A percentile compares a stretch with the other conserved stretches of the same genome.
Evolutionary conservation across 2,329 filamentous ascomycete genomes (phyloP).

Genomic region (Cladosporium colombiae): DNA sequence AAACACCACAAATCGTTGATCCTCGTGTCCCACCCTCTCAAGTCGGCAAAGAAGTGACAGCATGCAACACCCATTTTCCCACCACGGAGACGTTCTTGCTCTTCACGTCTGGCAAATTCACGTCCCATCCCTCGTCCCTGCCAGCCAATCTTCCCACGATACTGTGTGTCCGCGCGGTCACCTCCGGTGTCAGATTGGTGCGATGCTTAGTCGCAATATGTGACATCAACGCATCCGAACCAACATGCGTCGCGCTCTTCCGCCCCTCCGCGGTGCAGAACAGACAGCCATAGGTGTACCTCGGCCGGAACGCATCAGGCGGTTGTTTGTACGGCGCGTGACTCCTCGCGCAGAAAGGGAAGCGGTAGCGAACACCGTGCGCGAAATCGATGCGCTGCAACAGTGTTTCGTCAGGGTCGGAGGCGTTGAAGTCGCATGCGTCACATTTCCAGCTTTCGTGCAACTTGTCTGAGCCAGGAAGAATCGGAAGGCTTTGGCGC

Average conservation of each 20-base stretch:
- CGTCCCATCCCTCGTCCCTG: conserved; percentile 34
- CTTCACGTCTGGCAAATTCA: conserved; percentile 35
- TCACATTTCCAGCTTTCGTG: conserved; percentile 3
- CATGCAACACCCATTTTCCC: conserved; percentile 7
- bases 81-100: background rate
- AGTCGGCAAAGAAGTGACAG: conserved; percentile 15
- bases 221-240: conserved; percentile 42
- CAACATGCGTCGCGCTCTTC: conserved; percentile 25
- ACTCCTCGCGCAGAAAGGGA: conserved; percentile 25
- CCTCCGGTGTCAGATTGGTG: conserved; percentile 33
- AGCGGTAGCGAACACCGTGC: conserved; percentile 24
- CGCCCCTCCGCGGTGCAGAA: conserved; percentile 26
- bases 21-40: background rate
- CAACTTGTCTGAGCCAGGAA: conserved; percentile 6
- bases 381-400: conserved; percentile 21
- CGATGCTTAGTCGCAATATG: conserved; percentile 42
- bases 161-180: conserved; percentile 36
- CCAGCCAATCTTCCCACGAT: conserved; percentile 39
- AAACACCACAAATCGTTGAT: background rate
- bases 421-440: conserved; percentile 11
- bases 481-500: background rate
- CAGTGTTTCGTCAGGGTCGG: conserved; percentile 1
- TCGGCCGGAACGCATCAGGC: conserved; percentile 9
- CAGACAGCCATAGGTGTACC: conserved; percentile 25
- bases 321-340: conserved; percentile 18